These are phyloP conservation scores for Hypoxylon sp. DNA, from an alignment of 2,329 filamentous ascomycete genomes.

Conservation along the genomic window DNA sequence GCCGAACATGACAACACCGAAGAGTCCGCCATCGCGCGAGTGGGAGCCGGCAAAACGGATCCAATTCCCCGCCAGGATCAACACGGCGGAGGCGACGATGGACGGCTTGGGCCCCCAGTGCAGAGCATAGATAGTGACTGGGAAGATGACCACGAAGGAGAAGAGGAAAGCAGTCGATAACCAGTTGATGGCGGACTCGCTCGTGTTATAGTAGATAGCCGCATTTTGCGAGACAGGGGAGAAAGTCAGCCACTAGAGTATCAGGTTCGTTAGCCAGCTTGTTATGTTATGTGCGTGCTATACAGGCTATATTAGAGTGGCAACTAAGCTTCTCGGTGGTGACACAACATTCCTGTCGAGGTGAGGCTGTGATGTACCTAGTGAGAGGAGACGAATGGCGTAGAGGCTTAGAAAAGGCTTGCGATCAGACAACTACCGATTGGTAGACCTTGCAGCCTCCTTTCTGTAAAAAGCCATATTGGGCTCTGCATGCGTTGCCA, in stretches of 20 bases:
- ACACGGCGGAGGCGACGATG: conserved; percentile 79
- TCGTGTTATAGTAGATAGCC: conserved; percentile 81
- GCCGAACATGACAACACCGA: conserved; percentile 87
- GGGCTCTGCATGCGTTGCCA: conserved; percentile 8
- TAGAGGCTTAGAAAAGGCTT: conserved; percentile 7
- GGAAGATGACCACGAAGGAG: conserved; percentile 81
- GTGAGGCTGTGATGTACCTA: conserved; percentile 24
- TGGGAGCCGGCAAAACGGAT: conserved; percentile 82
- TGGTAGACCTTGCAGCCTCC: conserved; percentile 27
- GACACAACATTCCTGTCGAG: conserved; percentile 25
- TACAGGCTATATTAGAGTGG: conserved; percentile 10
- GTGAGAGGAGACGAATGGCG: conserved; percentile 12
- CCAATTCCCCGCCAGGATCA: conserved; percentile 91
- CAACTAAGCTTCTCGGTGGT: conserved; percentile 6
- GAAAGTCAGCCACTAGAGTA: conserved; percentile 87
- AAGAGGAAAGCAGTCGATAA: conserved; percentile 90
- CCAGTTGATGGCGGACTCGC: conserved; percentile 89
- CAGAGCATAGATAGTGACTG: conserved; percentile 81
- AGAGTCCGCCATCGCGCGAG: conserved; percentile 71
- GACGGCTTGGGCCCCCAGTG: conserved; percentile 85
- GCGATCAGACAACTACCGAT: conserved; percentile 28
- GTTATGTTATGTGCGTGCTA: conserved; percentile 7
- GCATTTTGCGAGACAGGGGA: conserved; percentile 84
- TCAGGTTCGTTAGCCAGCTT: conserved; percentile 14
- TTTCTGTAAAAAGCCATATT: background rate